A percentile compares a stretch with the other conserved stretches of the same genome.
phyloP scores from a whole-genome alignment of 208 protist species.

The Leishmania lainsoni region DNA sequence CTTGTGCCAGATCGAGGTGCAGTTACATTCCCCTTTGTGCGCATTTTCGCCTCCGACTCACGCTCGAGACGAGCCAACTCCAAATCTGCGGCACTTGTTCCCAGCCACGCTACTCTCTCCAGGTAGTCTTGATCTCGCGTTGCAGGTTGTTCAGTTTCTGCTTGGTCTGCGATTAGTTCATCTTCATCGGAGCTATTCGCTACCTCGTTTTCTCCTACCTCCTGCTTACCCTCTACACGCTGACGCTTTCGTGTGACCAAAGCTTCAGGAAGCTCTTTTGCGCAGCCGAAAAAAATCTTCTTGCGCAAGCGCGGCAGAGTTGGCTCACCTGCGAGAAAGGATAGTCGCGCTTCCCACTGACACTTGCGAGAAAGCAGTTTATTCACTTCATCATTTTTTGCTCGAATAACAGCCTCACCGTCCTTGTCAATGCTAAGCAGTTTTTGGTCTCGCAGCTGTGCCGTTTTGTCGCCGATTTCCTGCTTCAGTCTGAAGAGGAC shows the following conservation, averaged over 20 bases:
- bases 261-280: slow-evolving; percentile 71
- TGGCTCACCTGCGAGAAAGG: slow-evolving; percentile 27
- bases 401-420: slow-evolving; percentile 68
- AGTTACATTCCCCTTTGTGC: not conserved
- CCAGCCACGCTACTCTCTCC: slow-evolving; percentile 32
- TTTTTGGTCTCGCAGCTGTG: slow-evolving; percentile 50
- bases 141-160: slow-evolving; percentile 2
- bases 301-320: slow-evolving; percentile 4
- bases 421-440: slow-evolving; percentile 75
- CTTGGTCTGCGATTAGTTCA: not conserved
- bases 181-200: slow-evolving; percentile 11
- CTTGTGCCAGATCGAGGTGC: not conserved
- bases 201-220: not conserved
- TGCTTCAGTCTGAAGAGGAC: slow-evolving; percentile 68
- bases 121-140: slow-evolving; percentile 17
- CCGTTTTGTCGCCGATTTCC: slow-evolving; percentile 77
- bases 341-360: slow-evolving; percentile 63
- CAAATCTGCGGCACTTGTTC: slow-evolving; percentile 15
- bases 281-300: slow-evolving; percentile 82
- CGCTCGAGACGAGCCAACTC: slow-evolving; percentile 38
- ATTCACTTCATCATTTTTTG: slow-evolving; percentile 84
- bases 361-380: slow-evolving; percentile 60
- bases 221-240: not conserved
- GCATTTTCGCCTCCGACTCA: slow-evolving; percentile 28
- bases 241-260: slow-evolving; percentile 19